Evolutionary conservation across 768 basidiomycete species (phyloP).

Genomic region (Rhodotorula toruloides): DNA sequence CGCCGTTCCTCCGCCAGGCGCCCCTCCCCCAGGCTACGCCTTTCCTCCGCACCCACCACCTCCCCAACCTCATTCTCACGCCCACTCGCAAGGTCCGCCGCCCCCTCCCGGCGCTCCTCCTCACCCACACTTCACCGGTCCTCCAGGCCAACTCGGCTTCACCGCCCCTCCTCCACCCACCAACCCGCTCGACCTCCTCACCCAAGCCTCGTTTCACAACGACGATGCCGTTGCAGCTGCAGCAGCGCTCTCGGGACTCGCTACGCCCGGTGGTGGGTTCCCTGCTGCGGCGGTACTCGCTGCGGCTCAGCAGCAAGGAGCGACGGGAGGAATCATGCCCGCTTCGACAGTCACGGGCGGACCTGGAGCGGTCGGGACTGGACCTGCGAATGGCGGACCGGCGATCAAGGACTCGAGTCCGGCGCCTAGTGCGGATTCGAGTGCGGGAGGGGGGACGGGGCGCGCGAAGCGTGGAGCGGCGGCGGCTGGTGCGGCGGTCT

Average conservation of each 20-base stretch:
- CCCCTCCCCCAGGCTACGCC: too few relatives aligned
- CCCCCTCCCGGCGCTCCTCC: background rate
- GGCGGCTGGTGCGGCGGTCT: background rate
- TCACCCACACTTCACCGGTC: background rate
- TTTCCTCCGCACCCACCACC: conserved; percentile 2
- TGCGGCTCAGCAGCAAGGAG: background rate
- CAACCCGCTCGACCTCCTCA: conserved; percentile 42
- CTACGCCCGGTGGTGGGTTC: conserved; percentile 33
- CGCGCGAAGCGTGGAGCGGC: conserved; percentile 9
- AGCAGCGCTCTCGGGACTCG: conserved; percentile 38
- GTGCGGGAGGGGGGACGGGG: background rate
- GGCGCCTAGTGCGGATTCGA: background rate
- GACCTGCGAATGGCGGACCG: background rate
- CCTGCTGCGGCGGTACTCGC: conserved; percentile 28
- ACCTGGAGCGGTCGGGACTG: background rate
- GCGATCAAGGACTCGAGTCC: conserved; percentile 4
- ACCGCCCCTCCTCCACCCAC: conserved; percentile 5
- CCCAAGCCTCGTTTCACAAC: conserved; percentile 37
- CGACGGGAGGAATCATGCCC: conserved; percentile 15
- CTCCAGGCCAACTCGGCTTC: background rate
- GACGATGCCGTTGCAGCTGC: conserved; percentile 43
- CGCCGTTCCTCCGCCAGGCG: too few relatives aligned
- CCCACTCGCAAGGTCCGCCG: background rate
- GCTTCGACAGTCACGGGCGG: conserved; percentile 2
- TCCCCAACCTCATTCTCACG: background rate